These are phyloP conservation scores for Penicillium sclerotigenum DNA, from an alignment of 2,329 filamentous ascomycete species.

Conservation along the genomic window DNA sequence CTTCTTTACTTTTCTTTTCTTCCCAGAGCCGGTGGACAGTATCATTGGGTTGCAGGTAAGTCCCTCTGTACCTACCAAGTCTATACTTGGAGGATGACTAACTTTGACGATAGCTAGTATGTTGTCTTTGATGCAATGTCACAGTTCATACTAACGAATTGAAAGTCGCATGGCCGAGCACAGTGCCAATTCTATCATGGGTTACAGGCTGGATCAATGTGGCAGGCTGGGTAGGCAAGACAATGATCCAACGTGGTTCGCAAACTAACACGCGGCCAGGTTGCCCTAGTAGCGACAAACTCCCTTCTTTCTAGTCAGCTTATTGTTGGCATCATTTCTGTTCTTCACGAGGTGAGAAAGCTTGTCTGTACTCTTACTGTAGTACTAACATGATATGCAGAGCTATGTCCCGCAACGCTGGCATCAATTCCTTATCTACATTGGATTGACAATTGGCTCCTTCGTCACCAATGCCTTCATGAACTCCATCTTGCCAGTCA, in stretches of 20 bases:
- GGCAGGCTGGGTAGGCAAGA: conserved; percentile 58
- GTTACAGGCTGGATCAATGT: conserved; percentile 68
- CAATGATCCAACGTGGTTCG: background rate
- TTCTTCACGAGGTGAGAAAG: conserved; percentile 51
- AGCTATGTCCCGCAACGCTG: conserved; percentile 57
- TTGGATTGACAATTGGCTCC: conserved; percentile 58
- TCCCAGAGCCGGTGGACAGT: conserved; percentile 55
- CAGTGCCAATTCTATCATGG: conserved; percentile 62
- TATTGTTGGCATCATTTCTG: conserved; percentile 61
- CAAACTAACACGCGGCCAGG: conserved; percentile 25
- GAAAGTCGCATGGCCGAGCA: conserved; percentile 55
- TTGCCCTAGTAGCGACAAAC: conserved; percentile 63
- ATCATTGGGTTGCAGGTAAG: conserved; percentile 65
- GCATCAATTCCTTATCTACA: conserved; percentile 72
- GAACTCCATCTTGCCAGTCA: conserved; percentile 58
- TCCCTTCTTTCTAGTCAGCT: conserved; percentile 65
- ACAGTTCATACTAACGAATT: background rate
- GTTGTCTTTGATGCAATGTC: conserved; percentile 9
- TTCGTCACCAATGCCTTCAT: conserved; percentile 65
- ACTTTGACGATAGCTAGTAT: conserved; percentile 26
- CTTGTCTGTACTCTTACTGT: background rate
- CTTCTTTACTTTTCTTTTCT: background rate
- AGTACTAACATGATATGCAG: conserved; percentile 9
- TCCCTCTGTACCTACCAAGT: conserved; percentile 1
- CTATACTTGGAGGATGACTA: conserved; percentile 1